Conservation (phyloP, 2,329 filamentous ascomycete genomes). For the Fusarium circinatum region DNA sequence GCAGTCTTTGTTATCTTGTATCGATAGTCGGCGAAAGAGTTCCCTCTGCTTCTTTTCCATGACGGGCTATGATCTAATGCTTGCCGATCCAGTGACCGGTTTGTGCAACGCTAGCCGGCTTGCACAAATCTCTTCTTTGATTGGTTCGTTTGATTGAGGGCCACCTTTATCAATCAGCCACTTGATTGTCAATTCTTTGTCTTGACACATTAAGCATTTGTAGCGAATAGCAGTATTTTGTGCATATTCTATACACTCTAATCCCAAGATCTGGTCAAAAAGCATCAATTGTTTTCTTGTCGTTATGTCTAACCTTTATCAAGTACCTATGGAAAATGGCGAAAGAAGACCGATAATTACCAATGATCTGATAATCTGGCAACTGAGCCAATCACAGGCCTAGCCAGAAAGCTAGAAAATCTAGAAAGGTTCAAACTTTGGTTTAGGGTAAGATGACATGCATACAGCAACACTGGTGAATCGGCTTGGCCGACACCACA, state of each 20-base stretch:
- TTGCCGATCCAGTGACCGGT: conserved; percentile 39
- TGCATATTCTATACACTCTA: conserved; percentile 2
- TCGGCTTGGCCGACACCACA: conserved; percentile 16
- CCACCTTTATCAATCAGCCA: conserved; percentile 40
- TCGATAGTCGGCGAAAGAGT: conserved; percentile 10
- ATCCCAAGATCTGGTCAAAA: conserved; percentile 2
- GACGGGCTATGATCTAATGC: conserved; percentile 36
- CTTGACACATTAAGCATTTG: conserved; percentile 14
- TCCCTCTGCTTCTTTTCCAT: conserved; percentile 26
- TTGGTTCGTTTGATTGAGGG: conserved; percentile 6
- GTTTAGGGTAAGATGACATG: conserved; percentile 16
- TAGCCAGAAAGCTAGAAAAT: not conserved
- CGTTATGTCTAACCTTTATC: not conserved
- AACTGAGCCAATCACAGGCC: not conserved
- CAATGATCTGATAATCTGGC: not conserved
- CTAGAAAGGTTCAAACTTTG: not conserved
- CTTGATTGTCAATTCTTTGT: conserved; percentile 11
- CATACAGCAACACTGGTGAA: not conserved
- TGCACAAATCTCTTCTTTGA: not conserved
- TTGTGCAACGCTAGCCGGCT: conserved; percentile 15
- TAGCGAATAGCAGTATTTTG: conserved; percentile 19
- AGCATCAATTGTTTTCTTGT: not conserved
- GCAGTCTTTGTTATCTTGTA: conserved; percentile 18
- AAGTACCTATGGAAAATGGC: not conserved
- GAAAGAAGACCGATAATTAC: not conserved